Conservation (phyloP, 441 rosid species). For the Euphorbia celastroides region DNA sequence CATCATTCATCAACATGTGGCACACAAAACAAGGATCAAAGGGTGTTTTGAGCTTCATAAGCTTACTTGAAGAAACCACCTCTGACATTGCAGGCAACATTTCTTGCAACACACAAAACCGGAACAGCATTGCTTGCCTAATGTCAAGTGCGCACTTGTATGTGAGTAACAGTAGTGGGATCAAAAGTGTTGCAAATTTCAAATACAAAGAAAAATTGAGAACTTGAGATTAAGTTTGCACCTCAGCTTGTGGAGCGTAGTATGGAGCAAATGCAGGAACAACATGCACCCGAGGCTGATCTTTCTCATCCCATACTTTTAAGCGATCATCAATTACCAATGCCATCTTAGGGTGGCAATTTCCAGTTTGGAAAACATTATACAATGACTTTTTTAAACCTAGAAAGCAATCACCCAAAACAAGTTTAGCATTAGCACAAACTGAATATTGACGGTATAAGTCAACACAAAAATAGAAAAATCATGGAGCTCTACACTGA, state of each 20-base stretch:
- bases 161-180: neutral
- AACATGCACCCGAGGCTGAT: conserved; percentile 94
- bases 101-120: conserved; percentile 81
- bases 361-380: conserved; percentile 82
- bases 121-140: conserved; percentile 79
- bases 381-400: conserved; percentile 75
- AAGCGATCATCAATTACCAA: conserved; percentile 91
- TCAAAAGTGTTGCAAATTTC: conserved; percentile 17
- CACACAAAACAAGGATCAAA: neutral
- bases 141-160: conserved; percentile 17
- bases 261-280: conserved; percentile 99
- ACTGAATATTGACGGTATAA: neutral
- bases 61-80: conserved; percentile 95
- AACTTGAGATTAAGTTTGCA: conserved; percentile 28
- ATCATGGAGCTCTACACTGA: neutral
- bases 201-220: conserved; percentile 19
- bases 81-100: conserved; percentile 93
- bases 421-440: conserved; percentile 14
- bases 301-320: conserved; percentile 97
- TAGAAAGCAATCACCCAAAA: conserved; percentile 21
- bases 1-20: neutral
- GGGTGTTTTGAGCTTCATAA: conserved; percentile 9
- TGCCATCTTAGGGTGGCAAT: conserved; percentile 95
- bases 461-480: conserved; percentile 14
- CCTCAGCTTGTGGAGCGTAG: conserved; percentile 96